A percentile compares a stretch with the other conserved stretches of the same genome.
These are phyloP conservation scores for Colletotrichum horii DNA, from an alignment of 2,329 filamentous ascomycete species.

Conservation along the genomic window DNA sequence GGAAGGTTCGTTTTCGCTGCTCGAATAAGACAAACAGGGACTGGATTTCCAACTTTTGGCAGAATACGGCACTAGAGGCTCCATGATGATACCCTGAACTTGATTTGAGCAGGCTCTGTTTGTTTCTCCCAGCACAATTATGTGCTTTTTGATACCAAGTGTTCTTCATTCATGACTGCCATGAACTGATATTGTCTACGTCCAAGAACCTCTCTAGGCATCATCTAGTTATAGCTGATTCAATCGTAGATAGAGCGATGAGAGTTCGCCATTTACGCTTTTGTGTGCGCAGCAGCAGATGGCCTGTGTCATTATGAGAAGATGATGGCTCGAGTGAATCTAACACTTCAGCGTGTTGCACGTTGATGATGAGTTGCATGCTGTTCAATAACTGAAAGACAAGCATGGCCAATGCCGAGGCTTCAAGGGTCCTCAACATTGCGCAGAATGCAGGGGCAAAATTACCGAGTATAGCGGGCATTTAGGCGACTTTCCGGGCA, in stretches of 20 bases:
- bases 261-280: neutral
- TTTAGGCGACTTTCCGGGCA: no score
- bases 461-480: no score
- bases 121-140: neutral
- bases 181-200: neutral
- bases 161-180: neutral
- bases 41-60: neutral
- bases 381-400: no score
- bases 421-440: no score
- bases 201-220: neutral
- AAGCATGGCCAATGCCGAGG: no score
- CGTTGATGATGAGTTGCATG: neutral
- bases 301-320: neutral
- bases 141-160: neutral
- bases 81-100: neutral
- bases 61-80: neutral
- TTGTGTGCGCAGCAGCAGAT: neutral
- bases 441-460: no score
- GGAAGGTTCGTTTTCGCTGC: neutral
- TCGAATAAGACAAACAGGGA: neutral
- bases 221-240: neutral
- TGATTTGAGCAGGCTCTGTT: neutral
- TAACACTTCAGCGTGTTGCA: neutral
- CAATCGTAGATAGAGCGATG: neutral
- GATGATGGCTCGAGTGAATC: neutral